phyloP scores from a whole-genome alignment of 108 stramenopile species.

The Pseudonitzschia pungens region DNA sequence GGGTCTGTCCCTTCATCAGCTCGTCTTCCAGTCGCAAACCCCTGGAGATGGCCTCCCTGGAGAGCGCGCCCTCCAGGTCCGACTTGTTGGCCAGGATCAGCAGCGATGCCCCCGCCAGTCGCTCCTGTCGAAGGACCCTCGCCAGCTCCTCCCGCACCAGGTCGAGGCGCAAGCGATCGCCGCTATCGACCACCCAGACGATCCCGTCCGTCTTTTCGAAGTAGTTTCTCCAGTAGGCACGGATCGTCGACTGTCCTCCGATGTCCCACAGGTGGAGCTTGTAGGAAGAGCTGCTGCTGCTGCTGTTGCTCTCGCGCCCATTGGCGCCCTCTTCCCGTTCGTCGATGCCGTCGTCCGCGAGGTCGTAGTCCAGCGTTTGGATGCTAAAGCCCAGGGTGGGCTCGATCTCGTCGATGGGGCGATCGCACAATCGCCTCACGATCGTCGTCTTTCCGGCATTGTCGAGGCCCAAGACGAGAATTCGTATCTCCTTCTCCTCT shows the following conservation, averaged over 20 bases:
- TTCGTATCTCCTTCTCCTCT: slow-evolving; percentile 95
- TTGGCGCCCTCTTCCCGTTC: background rate
- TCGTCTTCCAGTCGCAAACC: slow-evolving; percentile 71
- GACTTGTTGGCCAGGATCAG: slow-evolving; percentile 99
- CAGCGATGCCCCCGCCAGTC: slow-evolving; percentile 95
- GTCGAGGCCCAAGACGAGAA: slow-evolving; percentile 95
- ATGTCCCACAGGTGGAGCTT: slow-evolving; percentile 94
- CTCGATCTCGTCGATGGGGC: slow-evolving; percentile 90
- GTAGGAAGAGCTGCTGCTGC: slow-evolving; percentile 34
- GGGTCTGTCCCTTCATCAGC: slow-evolving; percentile 31
- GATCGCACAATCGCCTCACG: slow-evolving; percentile 89
- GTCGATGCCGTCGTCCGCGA: background rate
- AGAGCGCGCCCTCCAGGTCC: slow-evolving; percentile 88
- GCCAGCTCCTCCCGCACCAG: slow-evolving; percentile 86
- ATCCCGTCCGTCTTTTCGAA: slow-evolving; percentile 98
- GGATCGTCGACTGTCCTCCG: slow-evolving; percentile 98
- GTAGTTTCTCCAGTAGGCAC: slow-evolving; percentile 99
- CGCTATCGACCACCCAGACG: slow-evolving; percentile 98
- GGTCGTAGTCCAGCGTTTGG: slow-evolving; percentile 89
- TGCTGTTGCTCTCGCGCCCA: background rate
- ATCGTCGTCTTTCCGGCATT: slow-evolving; percentile 97
- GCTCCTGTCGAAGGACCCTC: slow-evolving; percentile 89
- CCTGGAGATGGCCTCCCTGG: slow-evolving; percentile 73
- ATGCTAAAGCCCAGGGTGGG: slow-evolving; percentile 99
- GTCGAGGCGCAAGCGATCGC: slow-evolving; percentile 82